phyloP scores from a whole-genome alignment of 2,329 filamentous ascomycete genomes.

The Elsinoe fawcettii region DNA sequence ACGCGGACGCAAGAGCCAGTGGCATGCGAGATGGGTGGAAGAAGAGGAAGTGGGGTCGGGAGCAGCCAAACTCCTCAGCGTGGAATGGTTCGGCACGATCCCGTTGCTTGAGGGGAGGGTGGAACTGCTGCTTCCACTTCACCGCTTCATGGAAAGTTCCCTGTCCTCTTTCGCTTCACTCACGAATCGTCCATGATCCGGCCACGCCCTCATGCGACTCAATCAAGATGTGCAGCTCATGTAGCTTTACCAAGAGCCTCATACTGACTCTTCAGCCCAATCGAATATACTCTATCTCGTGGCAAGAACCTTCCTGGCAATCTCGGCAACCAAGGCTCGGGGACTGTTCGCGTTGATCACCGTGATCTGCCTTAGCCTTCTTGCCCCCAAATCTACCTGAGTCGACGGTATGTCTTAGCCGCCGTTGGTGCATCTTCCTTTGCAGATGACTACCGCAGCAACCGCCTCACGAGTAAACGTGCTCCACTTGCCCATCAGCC shows the following conservation, averaged over 20 bases:
- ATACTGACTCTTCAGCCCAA: neutral
- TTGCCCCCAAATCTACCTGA: slow-evolving; percentile 10
- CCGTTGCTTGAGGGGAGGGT: neutral
- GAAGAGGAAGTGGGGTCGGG: neutral
- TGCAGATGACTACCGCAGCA: slow-evolving; percentile 7
- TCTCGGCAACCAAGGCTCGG: slow-evolving; percentile 14
- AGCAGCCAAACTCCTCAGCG: neutral
- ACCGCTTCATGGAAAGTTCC: neutral
- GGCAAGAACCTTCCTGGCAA: neutral
- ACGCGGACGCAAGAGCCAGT: neutral
- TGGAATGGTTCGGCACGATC: slow-evolving; percentile 7
- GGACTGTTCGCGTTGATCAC: slow-evolving; percentile 13
- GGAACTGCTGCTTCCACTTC: slow-evolving; percentile 1
- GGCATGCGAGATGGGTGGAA: neutral
- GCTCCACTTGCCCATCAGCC: slow-evolving; percentile 7
- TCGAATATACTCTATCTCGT: neutral
- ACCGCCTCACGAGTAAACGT: neutral
- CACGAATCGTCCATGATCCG: neutral
- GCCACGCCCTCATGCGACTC: slow-evolving; percentile 1
- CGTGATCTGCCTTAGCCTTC: slow-evolving; percentile 8
- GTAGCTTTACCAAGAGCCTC: neutral
- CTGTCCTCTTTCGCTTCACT: neutral
- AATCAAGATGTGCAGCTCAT: slow-evolving; percentile 3
- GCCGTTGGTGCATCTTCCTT: slow-evolving; percentile 7
- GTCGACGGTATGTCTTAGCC: slow-evolving; percentile 8